phyloP scores from a whole-genome alignment of 2,329 filamentous ascomycete genomes.

The Claviceps citrina region DNA sequence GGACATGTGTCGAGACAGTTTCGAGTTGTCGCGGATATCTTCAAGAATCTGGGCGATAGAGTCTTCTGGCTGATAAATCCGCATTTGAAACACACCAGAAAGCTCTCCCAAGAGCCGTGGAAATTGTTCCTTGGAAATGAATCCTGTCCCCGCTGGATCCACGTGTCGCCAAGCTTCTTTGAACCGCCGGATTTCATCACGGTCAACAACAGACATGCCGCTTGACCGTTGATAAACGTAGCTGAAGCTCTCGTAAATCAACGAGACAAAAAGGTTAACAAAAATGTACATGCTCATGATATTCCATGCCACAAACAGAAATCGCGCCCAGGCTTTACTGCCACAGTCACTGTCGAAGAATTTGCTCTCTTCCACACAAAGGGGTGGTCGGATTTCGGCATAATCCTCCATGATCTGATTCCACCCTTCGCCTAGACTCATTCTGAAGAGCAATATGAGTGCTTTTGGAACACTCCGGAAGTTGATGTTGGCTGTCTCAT shows the following conservation, averaged over 20 bases:
- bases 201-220: constrained; percentile 75
- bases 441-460: constrained; percentile 80
- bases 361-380: constrained; percentile 54
- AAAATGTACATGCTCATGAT: constrained; percentile 99
- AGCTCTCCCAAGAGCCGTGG: constrained; percentile 80
- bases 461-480: constrained; percentile 90
- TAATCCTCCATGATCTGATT: constrained; percentile 95
- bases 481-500: constrained; percentile 68
- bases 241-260: constrained; percentile 98
- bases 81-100: constrained; percentile 92
- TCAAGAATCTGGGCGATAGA: constrained; percentile 79
- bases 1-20: constrained; percentile 37
- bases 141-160: constrained; percentile 81
- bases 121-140: constrained; percentile 78
- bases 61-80: constrained; percentile 83
- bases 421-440: constrained; percentile 91
- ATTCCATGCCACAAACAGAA: constrained; percentile 92
- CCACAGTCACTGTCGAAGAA: constrained; percentile 91
- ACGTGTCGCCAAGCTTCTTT: constrained; percentile 97
- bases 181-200: constrained; percentile 89
- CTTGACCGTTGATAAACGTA: constrained; percentile 97
- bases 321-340: constrained; percentile 73
- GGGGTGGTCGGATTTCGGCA: constrained; percentile 60
- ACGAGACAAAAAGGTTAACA: constrained; percentile 90
- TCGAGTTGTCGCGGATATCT: constrained; percentile 50